phyloP scores from a whole-genome alignment of 441 rosid species.

The Metrosideros polymorpha region DNA sequence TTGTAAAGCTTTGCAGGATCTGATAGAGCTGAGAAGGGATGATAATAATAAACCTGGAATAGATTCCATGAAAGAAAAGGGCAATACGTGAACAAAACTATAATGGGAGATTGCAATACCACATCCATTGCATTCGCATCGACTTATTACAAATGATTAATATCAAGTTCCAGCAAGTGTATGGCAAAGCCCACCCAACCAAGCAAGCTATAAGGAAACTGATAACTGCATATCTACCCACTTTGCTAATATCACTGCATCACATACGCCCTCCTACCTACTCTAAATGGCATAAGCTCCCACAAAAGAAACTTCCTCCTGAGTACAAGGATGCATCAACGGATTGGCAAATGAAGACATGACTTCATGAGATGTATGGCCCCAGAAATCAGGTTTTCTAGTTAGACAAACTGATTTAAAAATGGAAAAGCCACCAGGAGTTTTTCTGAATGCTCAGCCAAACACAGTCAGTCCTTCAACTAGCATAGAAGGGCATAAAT shows the following conservation, averaged over 20 bases:
- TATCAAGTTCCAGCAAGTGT: background rate
- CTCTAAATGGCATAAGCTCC: background rate
- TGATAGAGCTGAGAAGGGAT: conserved; percentile 85
- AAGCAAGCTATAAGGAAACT: background rate
- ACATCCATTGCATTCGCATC: background rate
- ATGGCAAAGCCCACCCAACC: background rate
- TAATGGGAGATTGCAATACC: background rate
- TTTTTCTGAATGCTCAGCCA: background rate
- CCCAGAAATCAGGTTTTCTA: background rate
- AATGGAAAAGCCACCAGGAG: background rate
- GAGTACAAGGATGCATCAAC: background rate
- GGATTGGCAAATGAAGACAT: background rate
- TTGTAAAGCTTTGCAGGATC: conserved; percentile 97
- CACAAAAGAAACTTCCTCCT: background rate
- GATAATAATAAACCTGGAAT: conserved; percentile 81
- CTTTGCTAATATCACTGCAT: background rate
- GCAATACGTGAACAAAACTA: background rate
- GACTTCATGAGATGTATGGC: background rate
- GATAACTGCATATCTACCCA: background rate
- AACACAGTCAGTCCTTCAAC: background rate
- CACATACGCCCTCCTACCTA: background rate
- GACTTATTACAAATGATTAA: background rate
- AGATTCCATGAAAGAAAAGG: conserved; percentile 1
- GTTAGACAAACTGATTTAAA: background rate
- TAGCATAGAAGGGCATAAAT: background rate